phyloP scores from a whole-genome alignment of 2,329 filamentous ascomycete species.

The Ophiobolus disseminans region DNA sequence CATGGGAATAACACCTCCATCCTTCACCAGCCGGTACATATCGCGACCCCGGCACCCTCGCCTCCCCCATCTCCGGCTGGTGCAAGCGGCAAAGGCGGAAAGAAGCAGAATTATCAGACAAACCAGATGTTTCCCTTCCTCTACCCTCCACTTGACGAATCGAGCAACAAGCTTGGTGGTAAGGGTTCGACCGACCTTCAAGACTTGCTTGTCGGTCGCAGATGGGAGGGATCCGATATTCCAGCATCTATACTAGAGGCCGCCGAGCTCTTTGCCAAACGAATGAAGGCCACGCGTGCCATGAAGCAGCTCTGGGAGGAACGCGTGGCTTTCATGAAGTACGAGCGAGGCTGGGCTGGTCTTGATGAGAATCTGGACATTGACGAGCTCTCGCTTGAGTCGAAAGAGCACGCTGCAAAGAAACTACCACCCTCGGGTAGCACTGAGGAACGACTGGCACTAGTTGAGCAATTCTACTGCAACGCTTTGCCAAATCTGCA shows the following conservation, averaged over 20 bases:
- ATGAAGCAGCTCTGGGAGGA: constrained; percentile 96
- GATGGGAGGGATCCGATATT: constrained; percentile 93
- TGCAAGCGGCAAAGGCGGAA: constrained; percentile 84
- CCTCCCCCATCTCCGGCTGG: constrained; percentile 90
- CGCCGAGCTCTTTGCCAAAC: constrained; percentile 85
- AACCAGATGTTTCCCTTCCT: constrained; percentile 99
- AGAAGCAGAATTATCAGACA: constrained; percentile 99
- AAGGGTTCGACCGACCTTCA: constrained; percentile 85
- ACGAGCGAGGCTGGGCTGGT: constrained; percentile 85
- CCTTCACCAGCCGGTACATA: constrained; percentile 93
- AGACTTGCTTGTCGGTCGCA: constrained; percentile 78
- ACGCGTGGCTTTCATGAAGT: constrained; percentile 87
- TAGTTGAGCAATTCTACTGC: constrained; percentile 82
- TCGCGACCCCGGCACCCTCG: constrained; percentile 96
- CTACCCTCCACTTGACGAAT: constrained; percentile 89
- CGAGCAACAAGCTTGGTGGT: constrained; percentile 87
- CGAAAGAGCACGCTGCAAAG: constrained; percentile 39
- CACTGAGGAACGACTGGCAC: constrained; percentile 69
- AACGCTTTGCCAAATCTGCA: constrained; percentile 84
- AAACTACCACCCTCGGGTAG: constrained; percentile 56
- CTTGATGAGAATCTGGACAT: constrained; percentile 55
- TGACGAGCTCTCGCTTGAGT: constrained; percentile 50
- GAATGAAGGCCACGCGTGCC: constrained; percentile 89
- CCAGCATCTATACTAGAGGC: constrained; percentile 95
- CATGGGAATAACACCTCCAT: constrained; percentile 70